phyloP scores from a whole-genome alignment of 1,139 yeast genomes.

The Diutina pseudorugosa region DNA sequence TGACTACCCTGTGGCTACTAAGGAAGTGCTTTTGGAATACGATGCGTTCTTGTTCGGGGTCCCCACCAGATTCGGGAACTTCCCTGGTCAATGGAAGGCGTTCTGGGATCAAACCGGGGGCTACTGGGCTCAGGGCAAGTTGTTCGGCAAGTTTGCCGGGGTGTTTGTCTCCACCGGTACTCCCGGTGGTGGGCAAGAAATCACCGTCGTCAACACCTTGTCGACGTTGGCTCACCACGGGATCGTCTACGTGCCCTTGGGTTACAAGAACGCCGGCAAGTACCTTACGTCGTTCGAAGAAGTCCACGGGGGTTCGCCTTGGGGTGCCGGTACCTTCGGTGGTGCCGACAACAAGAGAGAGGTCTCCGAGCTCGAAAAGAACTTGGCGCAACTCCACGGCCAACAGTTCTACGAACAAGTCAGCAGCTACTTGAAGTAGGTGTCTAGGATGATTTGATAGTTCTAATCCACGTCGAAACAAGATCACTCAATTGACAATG shows the following conservation, averaged over 20 bases:
- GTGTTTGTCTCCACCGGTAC: constrained; percentile 7
- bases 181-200: constrained; percentile 79
- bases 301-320: constrained; percentile 74
- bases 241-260: constrained; percentile 67
- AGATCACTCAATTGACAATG: too few species aligned
- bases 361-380: constrained; percentile 54
- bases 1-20: constrained; percentile 7
- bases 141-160: constrained; percentile 10
- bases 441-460: too few species aligned
- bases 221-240: constrained; percentile 76
- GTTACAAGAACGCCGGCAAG: constrained; percentile 53
- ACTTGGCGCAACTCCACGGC: constrained; percentile 55
- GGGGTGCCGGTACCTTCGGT: constrained; percentile 84
- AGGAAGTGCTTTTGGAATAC: constrained; percentile 7
- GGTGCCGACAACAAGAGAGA: constrained; percentile 71
- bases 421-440: not conserved
- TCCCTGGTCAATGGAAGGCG: constrained; percentile 9
- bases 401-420: constrained; percentile 28
- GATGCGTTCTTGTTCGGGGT: constrained; percentile 9
- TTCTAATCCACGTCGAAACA: too few species aligned
- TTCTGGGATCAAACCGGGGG: constrained; percentile 10
- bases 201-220: constrained; percentile 50
- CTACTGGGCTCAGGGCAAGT: constrained; percentile 8
- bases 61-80: constrained; percentile 10
- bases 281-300: constrained; percentile 49